phyloP scores from a whole-genome alignment of 495 filamentous ascomycete genomes.

The Penicillium subrubescens region DNA sequence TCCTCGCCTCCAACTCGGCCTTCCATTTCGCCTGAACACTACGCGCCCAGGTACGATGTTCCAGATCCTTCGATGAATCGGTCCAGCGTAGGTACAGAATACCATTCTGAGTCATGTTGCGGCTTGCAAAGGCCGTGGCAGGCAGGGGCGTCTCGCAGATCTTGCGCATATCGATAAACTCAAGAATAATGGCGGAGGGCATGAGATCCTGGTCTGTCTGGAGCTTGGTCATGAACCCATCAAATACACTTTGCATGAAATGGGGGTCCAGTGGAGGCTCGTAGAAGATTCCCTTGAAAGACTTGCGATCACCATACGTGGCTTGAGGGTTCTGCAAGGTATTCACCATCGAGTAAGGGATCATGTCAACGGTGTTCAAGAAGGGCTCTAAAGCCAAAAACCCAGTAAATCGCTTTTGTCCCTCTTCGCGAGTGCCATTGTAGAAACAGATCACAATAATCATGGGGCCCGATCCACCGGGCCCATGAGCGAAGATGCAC shows the following conservation, averaged over 20 bases:
- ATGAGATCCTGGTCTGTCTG: slow-evolving; percentile 22
- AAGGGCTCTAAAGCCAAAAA: slow-evolving; percentile 41
- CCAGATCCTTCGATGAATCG: slow-evolving; percentile 30
- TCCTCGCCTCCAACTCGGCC: slow-evolving; percentile 21
- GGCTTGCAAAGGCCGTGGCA: slow-evolving; percentile 35
- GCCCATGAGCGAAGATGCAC: slow-evolving; percentile 41
- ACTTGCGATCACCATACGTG: slow-evolving; percentile 42
- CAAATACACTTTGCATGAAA: slow-evolving; percentile 39
- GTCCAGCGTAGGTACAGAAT: slow-evolving; percentile 37
- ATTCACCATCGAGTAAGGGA: slow-evolving; percentile 49
- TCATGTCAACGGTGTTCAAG: slow-evolving; percentile 38
- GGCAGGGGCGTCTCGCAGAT: slow-evolving; percentile 28
- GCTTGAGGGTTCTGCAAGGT: slow-evolving; percentile 44
- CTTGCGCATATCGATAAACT: slow-evolving; percentile 40
- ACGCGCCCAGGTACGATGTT: slow-evolving; percentile 34
- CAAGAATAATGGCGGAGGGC: slow-evolving; percentile 33
- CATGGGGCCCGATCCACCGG: slow-evolving; percentile 36
- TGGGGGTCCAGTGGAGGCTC: slow-evolving; percentile 39
- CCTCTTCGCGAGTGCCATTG: slow-evolving; percentile 51
- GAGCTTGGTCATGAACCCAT: slow-evolving; percentile 41
- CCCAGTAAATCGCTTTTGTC: slow-evolving; percentile 36
- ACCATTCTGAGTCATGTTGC: slow-evolving; percentile 38
- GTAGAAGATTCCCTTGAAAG: slow-evolving; percentile 54
- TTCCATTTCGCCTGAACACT: slow-evolving; percentile 36
- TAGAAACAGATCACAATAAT: slow-evolving; percentile 50